Evolutionary conservation across 345 rosid species (phyloP).

Genomic region (Boechera retrofracta): DNA sequence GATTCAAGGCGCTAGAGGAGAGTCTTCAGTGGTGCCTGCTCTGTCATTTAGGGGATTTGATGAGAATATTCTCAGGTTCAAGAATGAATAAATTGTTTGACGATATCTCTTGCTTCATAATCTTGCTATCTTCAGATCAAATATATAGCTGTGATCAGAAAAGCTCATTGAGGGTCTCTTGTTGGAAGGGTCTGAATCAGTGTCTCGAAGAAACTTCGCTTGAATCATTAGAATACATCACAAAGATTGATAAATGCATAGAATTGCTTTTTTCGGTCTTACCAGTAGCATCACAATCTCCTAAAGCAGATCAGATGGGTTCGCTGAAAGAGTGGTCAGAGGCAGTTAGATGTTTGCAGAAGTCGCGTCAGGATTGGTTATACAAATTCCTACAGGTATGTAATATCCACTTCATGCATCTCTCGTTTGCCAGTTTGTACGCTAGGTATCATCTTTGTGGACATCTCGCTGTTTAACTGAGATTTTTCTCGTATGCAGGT

Average conservation of each 20-base stretch:
- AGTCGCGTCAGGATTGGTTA: slow-evolving; percentile 69
- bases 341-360: slow-evolving; percentile 72
- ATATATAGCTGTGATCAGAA: slow-evolving; percentile 52
- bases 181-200: slow-evolving; percentile 80
- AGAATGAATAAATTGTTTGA: slow-evolving; percentile 73
- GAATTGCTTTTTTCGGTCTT: slow-evolving; percentile 68
- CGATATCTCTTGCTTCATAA: slow-evolving; percentile 62
- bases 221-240: slow-evolving; percentile 58
- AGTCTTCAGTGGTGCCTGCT: slow-evolving; percentile 73
- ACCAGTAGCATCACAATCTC: slow-evolving; percentile 54
- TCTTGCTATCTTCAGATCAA: slow-evolving; percentile 54
- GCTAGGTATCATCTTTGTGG: not conserved
- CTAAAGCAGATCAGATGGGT: slow-evolving; percentile 45
- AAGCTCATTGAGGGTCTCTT: slow-evolving; percentile 61
- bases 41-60: slow-evolving; percentile 60
- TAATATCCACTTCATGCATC: slow-evolving; percentile 6
- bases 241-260: slow-evolving; percentile 65
- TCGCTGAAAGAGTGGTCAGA: slow-evolving; percentile 64
- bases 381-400: slow-evolving; percentile 73
- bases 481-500: slow-evolving; percentile 47
- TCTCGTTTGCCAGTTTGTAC: not conserved
- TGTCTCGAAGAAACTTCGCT: slow-evolving; percentile 73
- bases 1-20: slow-evolving; percentile 72
- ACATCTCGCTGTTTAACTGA: slow-evolving; percentile 3
- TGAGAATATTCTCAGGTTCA: slow-evolving; percentile 77